Conservation (phyloP, 2,329 filamentous ascomycete genomes). For the Rhytidhysteron rufulum region DNA sequence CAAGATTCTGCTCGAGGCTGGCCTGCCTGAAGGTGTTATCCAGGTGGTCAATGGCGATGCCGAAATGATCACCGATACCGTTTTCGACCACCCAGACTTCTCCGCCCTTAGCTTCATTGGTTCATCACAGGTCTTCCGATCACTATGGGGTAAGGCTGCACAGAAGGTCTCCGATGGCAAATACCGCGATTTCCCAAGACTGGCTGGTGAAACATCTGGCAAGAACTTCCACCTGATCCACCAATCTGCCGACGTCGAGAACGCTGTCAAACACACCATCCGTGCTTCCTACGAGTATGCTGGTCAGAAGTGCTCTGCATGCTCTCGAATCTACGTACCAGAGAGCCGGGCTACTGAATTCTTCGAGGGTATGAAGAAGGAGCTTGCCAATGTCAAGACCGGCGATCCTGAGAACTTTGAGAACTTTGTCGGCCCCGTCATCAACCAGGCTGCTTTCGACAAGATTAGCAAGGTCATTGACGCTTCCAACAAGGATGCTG, state of each 20-base stretch:
- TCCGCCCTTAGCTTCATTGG: constrained; percentile 94
- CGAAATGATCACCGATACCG: constrained; percentile 73
- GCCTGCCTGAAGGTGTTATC: constrained; percentile 82
- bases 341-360: constrained; percentile 71
- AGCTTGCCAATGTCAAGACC: constrained; percentile 66
- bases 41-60: constrained; percentile 91
- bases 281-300: constrained; percentile 88
- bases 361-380: constrained; percentile 61
- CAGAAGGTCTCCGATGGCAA: constrained; percentile 74
- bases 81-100: constrained; percentile 74
- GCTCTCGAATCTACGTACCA: constrained; percentile 74
- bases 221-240: constrained; percentile 93
- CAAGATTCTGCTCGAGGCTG: constrained; percentile 85
- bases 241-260: constrained; percentile 69
- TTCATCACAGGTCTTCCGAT: constrained; percentile 85
- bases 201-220: constrained; percentile 86
- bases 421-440: constrained; percentile 85
- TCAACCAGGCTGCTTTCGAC: constrained; percentile 76
- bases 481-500: constrained; percentile 68
- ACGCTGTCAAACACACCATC: constrained; percentile 76
- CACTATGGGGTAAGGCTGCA: constrained; percentile 82
- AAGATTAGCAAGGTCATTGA: constrained; percentile 76
- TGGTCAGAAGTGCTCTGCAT: constrained; percentile 87
- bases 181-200: constrained; percentile 80
- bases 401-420: constrained; percentile 66